phyloP scores from a whole-genome alignment of 306 rosid genomes.

The Lotus japonicus region DNA sequence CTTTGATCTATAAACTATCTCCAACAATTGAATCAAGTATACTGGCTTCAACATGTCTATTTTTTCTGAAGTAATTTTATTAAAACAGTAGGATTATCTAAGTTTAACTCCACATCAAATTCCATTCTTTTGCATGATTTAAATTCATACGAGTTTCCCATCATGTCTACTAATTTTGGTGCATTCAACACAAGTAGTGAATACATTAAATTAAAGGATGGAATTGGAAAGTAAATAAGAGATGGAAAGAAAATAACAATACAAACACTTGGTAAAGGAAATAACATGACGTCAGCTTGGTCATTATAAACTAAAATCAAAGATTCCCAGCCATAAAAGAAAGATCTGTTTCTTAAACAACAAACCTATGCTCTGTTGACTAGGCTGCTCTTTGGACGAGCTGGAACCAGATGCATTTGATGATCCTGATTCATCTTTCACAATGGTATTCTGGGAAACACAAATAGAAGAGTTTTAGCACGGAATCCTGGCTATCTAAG shows the following conservation, averaged over 20 bases:
- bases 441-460: conserved; percentile 32
- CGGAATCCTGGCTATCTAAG: neutral
- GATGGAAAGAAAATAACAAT: neutral
- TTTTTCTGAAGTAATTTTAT: too few relatives aligned
- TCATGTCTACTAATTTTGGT: too few relatives aligned
- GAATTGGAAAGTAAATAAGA: neutral
- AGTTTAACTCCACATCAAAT: too few relatives aligned
- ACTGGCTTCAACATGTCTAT: too few relatives aligned
- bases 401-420: conserved; percentile 49
- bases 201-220: neutral
- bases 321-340: neutral
- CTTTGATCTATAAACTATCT: too few relatives aligned
- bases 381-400: conserved; percentile 44
- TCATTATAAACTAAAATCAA: conserved; percentile 4
- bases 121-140: too few relatives aligned
- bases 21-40: too few relatives aligned
- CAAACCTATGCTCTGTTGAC: conserved; percentile 45
- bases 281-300: neutral
- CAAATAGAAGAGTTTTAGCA: neutral
- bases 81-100: too few relatives aligned
- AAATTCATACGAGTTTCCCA: neutral
- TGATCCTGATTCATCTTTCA: conserved; percentile 41
- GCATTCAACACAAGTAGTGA: neutral
- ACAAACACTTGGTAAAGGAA: neutral
- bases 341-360: neutral